phyloP scores from a whole-genome alignment of 176 grass and related monocot species.

The Metroxylon sagu region DNA sequence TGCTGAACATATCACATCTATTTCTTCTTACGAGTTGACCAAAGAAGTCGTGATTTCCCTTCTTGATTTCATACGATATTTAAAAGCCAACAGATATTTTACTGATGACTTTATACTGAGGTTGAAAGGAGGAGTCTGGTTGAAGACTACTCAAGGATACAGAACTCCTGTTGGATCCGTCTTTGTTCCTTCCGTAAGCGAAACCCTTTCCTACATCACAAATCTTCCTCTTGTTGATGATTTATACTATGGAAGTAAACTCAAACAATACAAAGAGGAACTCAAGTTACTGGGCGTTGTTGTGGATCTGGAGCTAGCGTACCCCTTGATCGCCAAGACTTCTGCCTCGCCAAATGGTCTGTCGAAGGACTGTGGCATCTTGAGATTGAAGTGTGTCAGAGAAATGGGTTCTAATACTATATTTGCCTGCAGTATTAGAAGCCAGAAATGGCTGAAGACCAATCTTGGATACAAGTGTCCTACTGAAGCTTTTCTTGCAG shows the following conservation, averaged over 20 bases:
- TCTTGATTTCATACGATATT: constrained; percentile 54
- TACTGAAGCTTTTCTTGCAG: constrained; percentile 32
- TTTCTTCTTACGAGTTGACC: constrained; percentile 29
- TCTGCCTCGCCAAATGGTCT: constrained; percentile 7
- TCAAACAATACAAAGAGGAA: constrained; percentile 33
- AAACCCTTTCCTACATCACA: constrained; percentile 27
- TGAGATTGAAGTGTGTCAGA: constrained; percentile 41
- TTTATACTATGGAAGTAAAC: constrained; percentile 31
- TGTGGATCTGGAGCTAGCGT: constrained; percentile 33
- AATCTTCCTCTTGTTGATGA: constrained; percentile 50
- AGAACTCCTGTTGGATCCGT: constrained; percentile 29
- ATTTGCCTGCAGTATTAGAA: constrained; percentile 30
- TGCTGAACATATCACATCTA: constrained; percentile 31
- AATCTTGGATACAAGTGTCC: constrained; percentile 44
- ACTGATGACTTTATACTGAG: constrained; percentile 30
- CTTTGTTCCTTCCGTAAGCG: constrained; percentile 38
- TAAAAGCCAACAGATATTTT: constrained; percentile 28
- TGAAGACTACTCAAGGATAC: constrained; percentile 42
- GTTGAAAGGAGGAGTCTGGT: constrained; percentile 34
- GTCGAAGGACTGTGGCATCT: constrained; percentile 16
- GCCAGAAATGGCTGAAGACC: constrained; percentile 48
- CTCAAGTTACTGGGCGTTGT: constrained; percentile 59
- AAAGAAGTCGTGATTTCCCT: constrained; percentile 38
- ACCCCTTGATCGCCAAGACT: constrained; percentile 12
- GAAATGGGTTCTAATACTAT: constrained; percentile 1